Percentiles rank a stretch among this genome's conserved stretches.
phyloP scores from a whole-genome alignment of 2,329 filamentous ascomycete species.

The Macrophomina tecta region DNA sequence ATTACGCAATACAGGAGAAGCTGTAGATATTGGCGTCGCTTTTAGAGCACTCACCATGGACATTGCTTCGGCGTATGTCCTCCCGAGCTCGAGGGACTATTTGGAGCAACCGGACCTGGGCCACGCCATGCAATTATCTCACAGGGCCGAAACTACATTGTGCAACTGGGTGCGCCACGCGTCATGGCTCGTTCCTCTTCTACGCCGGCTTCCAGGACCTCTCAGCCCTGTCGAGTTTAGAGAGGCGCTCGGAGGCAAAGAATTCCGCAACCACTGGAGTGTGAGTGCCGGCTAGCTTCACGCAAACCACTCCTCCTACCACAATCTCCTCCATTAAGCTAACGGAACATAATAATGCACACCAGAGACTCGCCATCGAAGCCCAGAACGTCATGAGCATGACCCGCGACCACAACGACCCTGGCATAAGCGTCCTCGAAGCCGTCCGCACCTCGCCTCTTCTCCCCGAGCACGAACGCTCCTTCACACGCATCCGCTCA shows the following conservation, averaged over 20 bases:
- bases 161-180: not conserved
- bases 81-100: not conserved
- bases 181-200: not conserved
- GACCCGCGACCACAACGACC: not conserved
- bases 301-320: too few species aligned
- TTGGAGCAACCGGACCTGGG: conserved; percentile 9
- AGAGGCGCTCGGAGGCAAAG: not conserved
- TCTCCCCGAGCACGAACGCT: conserved; percentile 26
- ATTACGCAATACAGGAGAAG: not conserved
- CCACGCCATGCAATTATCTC: not conserved
- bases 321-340: not conserved
- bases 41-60: conserved; percentile 7
- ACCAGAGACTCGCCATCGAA: not conserved
- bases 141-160: not conserved
- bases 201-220: not conserved
- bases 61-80: not conserved
- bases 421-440: not conserved
- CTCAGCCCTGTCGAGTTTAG: not conserved
- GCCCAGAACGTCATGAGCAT: not conserved
- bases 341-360: too few species aligned
- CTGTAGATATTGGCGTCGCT: not conserved
- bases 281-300: not conserved
- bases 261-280: not conserved
- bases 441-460: not conserved
- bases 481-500: conserved; percentile 26